phyloP scores from a whole-genome alignment of 192 early-diverging fungal species.

The Tieghemiomyces parasiticus region DNA sequence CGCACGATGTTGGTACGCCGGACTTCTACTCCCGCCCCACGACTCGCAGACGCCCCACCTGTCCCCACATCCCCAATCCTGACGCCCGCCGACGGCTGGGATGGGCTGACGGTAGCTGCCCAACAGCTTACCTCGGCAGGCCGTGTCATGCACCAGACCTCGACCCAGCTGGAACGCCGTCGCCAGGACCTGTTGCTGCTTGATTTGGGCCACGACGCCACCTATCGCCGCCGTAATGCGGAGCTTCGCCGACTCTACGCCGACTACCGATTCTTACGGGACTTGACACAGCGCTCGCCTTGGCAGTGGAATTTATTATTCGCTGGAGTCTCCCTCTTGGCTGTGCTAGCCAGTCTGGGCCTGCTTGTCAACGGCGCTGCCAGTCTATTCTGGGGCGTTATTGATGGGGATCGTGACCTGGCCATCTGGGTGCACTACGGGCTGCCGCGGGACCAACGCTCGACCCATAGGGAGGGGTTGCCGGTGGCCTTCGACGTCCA shows the following conservation, averaged over 20 bases:
- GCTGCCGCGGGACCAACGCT: too few relatives aligned
- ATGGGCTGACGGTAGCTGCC: too few relatives aligned
- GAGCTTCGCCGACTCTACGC: neutral
- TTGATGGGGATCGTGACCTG: neutral
- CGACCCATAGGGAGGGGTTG: too few relatives aligned
- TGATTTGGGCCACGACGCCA: neutral
- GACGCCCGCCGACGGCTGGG: too few relatives aligned
- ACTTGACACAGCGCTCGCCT: neutral
- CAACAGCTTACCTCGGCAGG: too few relatives aligned
- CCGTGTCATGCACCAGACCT: neutral
- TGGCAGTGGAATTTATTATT: neutral
- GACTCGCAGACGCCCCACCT: too few relatives aligned
- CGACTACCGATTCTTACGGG: neutral
- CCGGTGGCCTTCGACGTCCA: too few relatives aligned
- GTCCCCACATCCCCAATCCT: too few relatives aligned
- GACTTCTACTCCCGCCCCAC: too few relatives aligned
- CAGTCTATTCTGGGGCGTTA: neutral
- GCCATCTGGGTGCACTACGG: too few relatives aligned
- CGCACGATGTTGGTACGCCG: too few relatives aligned
- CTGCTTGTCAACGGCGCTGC: neutral
- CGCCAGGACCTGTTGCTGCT: neutral
- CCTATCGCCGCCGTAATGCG: neutral
- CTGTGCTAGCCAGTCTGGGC: neutral
- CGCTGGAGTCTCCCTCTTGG: neutral
- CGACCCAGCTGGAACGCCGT: neutral